Evolutionary conservation across 495 filamentous ascomycete genomes (phyloP).

Genomic region (Neurospora sp.): DNA sequence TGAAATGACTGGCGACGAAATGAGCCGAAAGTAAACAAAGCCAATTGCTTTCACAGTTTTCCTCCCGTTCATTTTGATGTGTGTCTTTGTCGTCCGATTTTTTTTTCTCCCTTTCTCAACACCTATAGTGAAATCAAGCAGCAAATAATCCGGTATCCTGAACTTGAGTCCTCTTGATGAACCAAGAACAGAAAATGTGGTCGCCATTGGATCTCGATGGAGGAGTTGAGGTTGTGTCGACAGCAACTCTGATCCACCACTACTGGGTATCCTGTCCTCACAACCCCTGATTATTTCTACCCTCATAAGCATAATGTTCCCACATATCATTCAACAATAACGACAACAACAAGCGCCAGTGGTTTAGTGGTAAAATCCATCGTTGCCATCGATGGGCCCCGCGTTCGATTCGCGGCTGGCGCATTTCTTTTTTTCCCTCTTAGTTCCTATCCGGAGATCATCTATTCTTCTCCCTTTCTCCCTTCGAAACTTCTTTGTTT

Average conservation of each 20-base stretch:
- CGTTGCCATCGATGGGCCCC: not conserved
- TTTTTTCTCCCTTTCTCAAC: too few relatives aligned
- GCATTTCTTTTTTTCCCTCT: not conserved
- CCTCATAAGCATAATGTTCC: not conserved
- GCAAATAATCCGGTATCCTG: too few relatives aligned
- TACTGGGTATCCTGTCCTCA: not conserved
- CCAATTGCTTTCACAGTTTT: not conserved
- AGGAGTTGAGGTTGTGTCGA: not conserved
- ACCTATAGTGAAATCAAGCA: too few relatives aligned
- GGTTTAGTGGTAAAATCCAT: not conserved
- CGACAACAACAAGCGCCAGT: not conserved
- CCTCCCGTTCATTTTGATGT: too few relatives aligned
- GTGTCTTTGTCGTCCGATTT: too few relatives aligned
- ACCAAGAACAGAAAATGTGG: too few relatives aligned
- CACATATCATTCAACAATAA: accelerated
- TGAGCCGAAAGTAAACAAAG: not conserved
- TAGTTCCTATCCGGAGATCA: too few relatives aligned
- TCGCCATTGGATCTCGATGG: too few relatives aligned
- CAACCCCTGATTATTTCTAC: not conserved
- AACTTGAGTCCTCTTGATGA: too few relatives aligned
- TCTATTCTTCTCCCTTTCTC: too few relatives aligned
- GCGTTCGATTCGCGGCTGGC: not conserved
- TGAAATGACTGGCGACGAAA: not conserved
- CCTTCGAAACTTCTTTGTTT: too few relatives aligned
- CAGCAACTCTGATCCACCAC: not conserved